Evolutionary conservation across 2,329 filamentous ascomycete genomes (phyloP), one percentile per base, ranked within the genome.

Genomic region (Fusarium euwallaceae): DNA sequence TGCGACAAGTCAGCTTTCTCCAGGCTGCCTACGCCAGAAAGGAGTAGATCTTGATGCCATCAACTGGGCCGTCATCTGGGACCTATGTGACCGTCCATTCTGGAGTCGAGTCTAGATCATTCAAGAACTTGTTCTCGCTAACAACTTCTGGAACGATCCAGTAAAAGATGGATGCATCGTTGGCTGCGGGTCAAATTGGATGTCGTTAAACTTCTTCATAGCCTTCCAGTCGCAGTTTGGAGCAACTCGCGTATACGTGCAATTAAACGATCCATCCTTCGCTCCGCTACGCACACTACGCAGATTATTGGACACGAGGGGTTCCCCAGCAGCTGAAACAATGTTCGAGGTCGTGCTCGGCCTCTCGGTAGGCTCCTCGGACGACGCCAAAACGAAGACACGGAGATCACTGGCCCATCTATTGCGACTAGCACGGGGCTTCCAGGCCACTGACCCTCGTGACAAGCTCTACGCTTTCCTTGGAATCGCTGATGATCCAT

Each of bases 381-480:
- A 55, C 27, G 51, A 34, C n/a, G 29, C 43, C 43, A n/a, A 4
- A 32, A 6, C 2, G 51, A 17, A 2, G 16, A 55, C 2, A 34
- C 10, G 8, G 51, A 55, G 17, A 55, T 55, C 51, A 4, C 12
- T 55, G 3, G 2, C 27, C 10, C 29, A 32, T 34, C 51, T 55
- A 32, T 20, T 55, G 29, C 51, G 51, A 34, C 51, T 55, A 9
- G 9, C 51, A 55, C 27, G 29, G 1, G 24, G 51, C 6, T 55
- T 55, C 6, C 51, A 55, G 27, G 51, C 51, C 4, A 55, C 51
- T 8, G 51, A 55, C 16, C n/a, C 27, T 32, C 51, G 51, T 20
- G 51, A 55, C 29, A 55, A 55, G 51, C 51, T 55, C 51, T 55
- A 34, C n/a, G 51, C 51, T 20, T 55, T 55, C 29, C 51, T 55